Evolutionary conservation across 352 stramenopile genomes (phyloP).

Genomic region (Globisporangium ultimum): DNA sequence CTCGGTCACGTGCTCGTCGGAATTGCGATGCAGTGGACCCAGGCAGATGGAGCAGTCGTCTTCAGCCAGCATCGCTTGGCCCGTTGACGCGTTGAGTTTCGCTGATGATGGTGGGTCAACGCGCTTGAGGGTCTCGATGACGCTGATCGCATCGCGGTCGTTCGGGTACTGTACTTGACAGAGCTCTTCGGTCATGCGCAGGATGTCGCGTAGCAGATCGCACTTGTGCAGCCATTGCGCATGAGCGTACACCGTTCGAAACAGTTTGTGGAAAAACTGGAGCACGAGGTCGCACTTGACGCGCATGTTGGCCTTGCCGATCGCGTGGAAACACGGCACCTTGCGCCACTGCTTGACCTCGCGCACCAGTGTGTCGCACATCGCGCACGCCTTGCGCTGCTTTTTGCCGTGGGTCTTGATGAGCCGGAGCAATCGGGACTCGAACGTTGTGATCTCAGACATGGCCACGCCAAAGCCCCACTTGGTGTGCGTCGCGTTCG

Average conservation of each 20-base stretch:
- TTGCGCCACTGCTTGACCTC: slow-evolving; percentile 37
- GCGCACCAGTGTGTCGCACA: slow-evolving; percentile 40
- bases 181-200: slow-evolving; percentile 41
- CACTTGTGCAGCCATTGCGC: slow-evolving; percentile 52
- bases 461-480: slow-evolving; percentile 23
- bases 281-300: slow-evolving; percentile 47
- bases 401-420: slow-evolving; percentile 31
- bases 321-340: slow-evolving; percentile 33
- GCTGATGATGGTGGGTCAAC: slow-evolving; percentile 11
- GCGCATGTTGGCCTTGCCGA: slow-evolving; percentile 45
- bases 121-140: slow-evolving; percentile 42
- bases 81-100: slow-evolving; percentile 6
- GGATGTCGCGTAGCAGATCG: slow-evolving; percentile 41
- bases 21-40: slow-evolving; percentile 13
- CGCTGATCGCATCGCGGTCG: slow-evolving; percentile 34
- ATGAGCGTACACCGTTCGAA: slow-evolving; percentile 29
- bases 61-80: background rate
- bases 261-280: slow-evolving; percentile 44
- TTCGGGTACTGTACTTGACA: slow-evolving; percentile 49
- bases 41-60: slow-evolving; percentile 64
- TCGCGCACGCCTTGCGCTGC: slow-evolving; percentile 21
- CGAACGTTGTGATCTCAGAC: slow-evolving; percentile 36
- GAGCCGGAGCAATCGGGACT: slow-evolving; percentile 29
- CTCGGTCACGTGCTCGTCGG: slow-evolving; percentile 1
- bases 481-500: slow-evolving; percentile 10